These are phyloP conservation scores for Xylariaceae sp. DNA, from an alignment of 2,329 filamentous ascomycete genomes.

Conservation along the genomic window DNA sequence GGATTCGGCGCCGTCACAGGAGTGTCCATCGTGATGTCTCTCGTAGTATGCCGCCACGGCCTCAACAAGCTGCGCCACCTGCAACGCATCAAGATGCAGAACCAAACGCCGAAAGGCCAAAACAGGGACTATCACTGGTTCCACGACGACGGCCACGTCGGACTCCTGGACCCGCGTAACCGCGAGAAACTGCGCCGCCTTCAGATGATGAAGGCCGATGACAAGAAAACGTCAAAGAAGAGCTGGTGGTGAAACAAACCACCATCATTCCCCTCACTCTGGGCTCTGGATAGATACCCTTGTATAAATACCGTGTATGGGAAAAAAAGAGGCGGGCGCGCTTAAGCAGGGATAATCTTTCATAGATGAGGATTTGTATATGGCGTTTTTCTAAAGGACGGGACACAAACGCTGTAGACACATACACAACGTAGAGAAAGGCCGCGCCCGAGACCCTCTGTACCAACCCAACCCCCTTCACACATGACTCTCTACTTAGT, in stretches of 20 bases:
- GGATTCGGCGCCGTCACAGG: constrained; percentile 75
- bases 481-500: background rate
- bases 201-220: constrained; percentile 43
- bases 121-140: constrained; percentile 38
- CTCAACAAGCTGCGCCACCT: constrained; percentile 70
- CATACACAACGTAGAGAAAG: background rate
- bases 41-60: constrained; percentile 77
- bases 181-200: constrained; percentile 50
- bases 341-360: background rate
- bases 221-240: constrained; percentile 31
- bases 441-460: background rate
- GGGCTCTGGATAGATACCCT: background rate
- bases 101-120: constrained; percentile 18
- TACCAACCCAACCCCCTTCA: background rate
- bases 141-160: constrained; percentile 45
- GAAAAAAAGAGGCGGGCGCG: too few relatives aligned
- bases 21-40: constrained; percentile 65
- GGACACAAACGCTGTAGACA: background rate
- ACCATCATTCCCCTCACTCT: background rate
- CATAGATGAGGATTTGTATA: background rate
- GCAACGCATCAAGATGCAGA: constrained; percentile 34
- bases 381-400: too few relatives aligned
- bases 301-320: too few relatives aligned
- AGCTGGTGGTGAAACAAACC: constrained; percentile 26
- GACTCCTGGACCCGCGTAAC: constrained; percentile 49